These are phyloP conservation scores for Populus hybrid DNA, from an alignment of 441 rosid species.

Conservation along the genomic window DNA sequence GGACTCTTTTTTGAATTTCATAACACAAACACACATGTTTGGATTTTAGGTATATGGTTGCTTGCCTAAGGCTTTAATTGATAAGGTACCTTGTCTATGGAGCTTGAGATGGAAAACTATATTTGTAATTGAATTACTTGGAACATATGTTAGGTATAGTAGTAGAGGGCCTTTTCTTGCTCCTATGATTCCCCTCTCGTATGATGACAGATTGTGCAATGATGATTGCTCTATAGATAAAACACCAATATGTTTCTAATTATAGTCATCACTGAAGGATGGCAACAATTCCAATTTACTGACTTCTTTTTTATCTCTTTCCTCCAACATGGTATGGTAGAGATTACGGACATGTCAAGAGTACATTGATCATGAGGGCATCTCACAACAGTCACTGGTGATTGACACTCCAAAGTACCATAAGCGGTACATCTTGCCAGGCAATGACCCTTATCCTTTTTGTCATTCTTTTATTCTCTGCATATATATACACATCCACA, in stretches of 20 bases:
- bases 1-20: not conserved
- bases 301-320: not conserved
- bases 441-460: constrained; percentile 30
- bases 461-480: not conserved
- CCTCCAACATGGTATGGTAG: constrained; percentile 38
- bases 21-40: not conserved
- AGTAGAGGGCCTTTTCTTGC: not conserved
- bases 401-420: constrained; percentile 83
- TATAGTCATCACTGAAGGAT: not conserved
- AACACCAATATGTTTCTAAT: not conserved
- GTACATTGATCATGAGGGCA: constrained; percentile 80
- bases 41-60: not conserved
- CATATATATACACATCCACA: not conserved
- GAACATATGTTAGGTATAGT: not conserved
- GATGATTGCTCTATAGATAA: not conserved
- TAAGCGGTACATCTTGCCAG: constrained; percentile 88
- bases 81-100: not conserved
- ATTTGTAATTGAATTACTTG: not conserved
- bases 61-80: not conserved
- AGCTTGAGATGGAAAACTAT: not conserved
- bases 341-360: constrained; percentile 85
- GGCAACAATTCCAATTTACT: not conserved
- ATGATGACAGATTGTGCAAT: not conserved
- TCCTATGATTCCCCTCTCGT: not conserved
- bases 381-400: constrained; percentile 74